Evolutionary conservation across 75 land plant species (phyloP).

Genomic region (Picea glauca): DNA sequence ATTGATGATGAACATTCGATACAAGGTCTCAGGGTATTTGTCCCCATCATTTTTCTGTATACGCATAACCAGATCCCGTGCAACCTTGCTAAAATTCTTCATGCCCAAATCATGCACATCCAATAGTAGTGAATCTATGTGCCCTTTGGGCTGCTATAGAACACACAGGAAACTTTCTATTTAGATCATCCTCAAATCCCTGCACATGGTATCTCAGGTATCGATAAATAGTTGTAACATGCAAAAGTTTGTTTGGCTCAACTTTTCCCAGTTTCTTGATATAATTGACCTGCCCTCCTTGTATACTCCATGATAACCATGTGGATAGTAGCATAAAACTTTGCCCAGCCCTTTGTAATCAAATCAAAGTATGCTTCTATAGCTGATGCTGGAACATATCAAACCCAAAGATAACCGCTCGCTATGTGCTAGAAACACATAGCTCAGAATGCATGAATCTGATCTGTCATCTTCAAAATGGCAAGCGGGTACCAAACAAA

Average conservation of each 20-base stretch:
- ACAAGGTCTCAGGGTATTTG: no score
- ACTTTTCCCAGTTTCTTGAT: constrained; percentile 73
- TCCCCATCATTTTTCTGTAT: no score
- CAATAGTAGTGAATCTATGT: constrained; percentile 75
- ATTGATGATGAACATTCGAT: no score
- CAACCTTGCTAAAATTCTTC: no score
- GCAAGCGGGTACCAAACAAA: no score
- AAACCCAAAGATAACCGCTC: no score
- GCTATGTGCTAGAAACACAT: no score
- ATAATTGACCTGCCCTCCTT: constrained; percentile 81
- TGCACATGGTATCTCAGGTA: constrained; percentile 69
- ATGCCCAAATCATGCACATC: constrained; percentile 75
- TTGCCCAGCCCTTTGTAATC: constrained; percentile 52
- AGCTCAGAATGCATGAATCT: no score
- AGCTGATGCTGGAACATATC: constrained; percentile 26
- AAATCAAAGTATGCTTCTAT: constrained; percentile 13
- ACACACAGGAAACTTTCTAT: constrained; percentile 69
- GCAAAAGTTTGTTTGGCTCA: constrained; percentile 67
- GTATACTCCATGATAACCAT: constrained; percentile 79
- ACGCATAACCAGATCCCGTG: no score
- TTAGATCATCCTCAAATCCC: constrained; percentile 64
- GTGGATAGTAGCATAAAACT: constrained; percentile 68
- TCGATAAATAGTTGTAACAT: constrained; percentile 72
- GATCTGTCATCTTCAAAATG: no score
- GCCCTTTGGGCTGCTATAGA: constrained; percentile 68